Base-by-base conservation (phyloP, 768 basidiomycete genomes). In the Gloeopeniophorella convolvens region DNA sequence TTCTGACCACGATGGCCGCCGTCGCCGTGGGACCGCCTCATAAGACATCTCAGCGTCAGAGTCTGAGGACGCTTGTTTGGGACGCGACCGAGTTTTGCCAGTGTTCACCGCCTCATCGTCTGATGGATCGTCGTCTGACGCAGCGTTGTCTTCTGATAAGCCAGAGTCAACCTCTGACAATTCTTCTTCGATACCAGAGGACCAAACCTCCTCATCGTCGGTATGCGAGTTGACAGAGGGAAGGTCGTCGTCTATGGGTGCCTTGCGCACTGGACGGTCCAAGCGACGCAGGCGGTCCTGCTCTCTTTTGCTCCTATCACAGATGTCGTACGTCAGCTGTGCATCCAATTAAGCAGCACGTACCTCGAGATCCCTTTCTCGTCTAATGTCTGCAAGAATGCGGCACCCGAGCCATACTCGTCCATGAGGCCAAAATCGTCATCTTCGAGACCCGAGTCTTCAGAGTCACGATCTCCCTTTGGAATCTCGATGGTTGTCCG, bases 281-380 rank as follows among this genome's bases (percentile, higher is more conserved):
- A 88, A 65, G 48, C 73, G 78, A 62, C 82, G 84, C 50, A 93
- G 65, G 45, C 85, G 74, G 46, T 82, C 73, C 0, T 80, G 87
- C 65, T 89, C 90, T 58, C 84, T 87, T 67, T 89, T 89, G 61
- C 88, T 92, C 80, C 89, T 94, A 52, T 9, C 48, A 45, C 0
- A 32, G 21, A 41, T 6, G 47, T 26, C 9, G 32, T 11, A 21
- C 34, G 48, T 42, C 9, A 53, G 50, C 28, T 44, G 41, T 58
- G 42, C 32, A 45, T 47, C 34, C 20, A 24, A 31, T 15, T 15
- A 45, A 31, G 18, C 20, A 10, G 5, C 9, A 67, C 77, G 52
- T 61, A 89, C 94, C 85, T 77, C 54, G 87, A 74, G 50, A 97
- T 86, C n/a, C 80, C 86, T 58, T 79, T 80, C 54, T 76, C 74